phyloP scores from a whole-genome alignment of 2,329 filamentous ascomycete species.

The Colletotrichum siamense region DNA sequence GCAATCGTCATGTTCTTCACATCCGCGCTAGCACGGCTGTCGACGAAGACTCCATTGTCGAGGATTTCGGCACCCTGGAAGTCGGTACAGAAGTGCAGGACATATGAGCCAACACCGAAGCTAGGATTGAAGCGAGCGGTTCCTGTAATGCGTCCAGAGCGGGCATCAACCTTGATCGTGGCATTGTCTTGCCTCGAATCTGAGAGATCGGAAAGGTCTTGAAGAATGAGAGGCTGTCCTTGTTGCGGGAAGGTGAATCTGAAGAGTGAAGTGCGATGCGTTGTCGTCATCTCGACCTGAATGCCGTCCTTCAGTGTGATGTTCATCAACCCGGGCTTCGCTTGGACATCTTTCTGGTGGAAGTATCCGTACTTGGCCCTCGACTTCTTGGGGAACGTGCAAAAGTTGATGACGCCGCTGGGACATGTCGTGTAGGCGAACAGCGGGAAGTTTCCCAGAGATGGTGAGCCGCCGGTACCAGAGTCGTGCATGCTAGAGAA shows the following conservation, averaged over 20 bases:
- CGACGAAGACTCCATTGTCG: conserved; percentile 66
- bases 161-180: conserved; percentile 57
- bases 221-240: conserved; percentile 62
- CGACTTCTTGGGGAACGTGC: conserved; percentile 60
- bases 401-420: conserved; percentile 65
- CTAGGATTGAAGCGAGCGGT: conserved; percentile 67
- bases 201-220: conserved; percentile 70
- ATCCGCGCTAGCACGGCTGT: conserved; percentile 56
- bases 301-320: conserved; percentile 64
- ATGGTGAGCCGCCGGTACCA: conserved; percentile 63
- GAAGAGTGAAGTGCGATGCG: conserved; percentile 71
- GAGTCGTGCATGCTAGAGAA: conserved; percentile 66
- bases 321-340: conserved; percentile 70
- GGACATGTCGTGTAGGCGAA: conserved; percentile 71
- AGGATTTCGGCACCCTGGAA: conserved; percentile 63
- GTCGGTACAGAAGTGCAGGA: conserved; percentile 70
- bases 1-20: conserved; percentile 54
- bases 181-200: conserved; percentile 65
- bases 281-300: conserved; percentile 69
- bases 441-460: conserved; percentile 75
- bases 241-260: conserved; percentile 64
- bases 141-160: conserved; percentile 67
- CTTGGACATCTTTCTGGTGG: conserved; percentile 54
- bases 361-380: conserved; percentile 49
- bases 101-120: conserved; percentile 68